Evolutionary conservation across 257 asterid species (phyloP).

Genomic region (Lantana camara): DNA sequence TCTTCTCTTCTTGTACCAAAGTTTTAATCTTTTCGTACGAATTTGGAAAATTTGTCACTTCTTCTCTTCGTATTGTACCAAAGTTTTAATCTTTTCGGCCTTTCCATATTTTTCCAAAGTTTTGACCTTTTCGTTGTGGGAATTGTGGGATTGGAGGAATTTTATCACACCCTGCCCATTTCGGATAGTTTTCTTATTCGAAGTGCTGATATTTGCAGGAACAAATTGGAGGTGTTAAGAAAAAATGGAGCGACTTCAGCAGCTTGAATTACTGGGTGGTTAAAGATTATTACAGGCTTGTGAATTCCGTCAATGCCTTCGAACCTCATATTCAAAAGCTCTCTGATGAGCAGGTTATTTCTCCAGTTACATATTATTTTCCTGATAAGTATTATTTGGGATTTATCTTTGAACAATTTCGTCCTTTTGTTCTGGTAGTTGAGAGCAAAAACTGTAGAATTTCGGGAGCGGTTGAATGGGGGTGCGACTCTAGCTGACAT

Average conservation of each 20-base stretch:
- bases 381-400: constrained; percentile 2
- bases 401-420: neutral
- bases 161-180: neutral
- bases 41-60: no score
- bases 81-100: no score
- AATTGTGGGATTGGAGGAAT: neutral
- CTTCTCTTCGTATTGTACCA: no score
- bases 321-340: constrained; percentile 65
- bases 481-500: constrained; percentile 84
- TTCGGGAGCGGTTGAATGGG: constrained; percentile 62
- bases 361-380: neutral
- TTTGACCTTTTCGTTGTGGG: neutral
- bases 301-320: constrained; percentile 64
- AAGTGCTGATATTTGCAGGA: constrained; percentile 44
- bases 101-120: no score
- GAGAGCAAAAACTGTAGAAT: constrained; percentile 73
- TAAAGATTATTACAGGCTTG: constrained; percentile 78
- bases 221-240: constrained; percentile 55
- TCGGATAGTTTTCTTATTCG: constrained; percentile 1
- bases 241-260: constrained; percentile 60
- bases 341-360: constrained; percentile 68
- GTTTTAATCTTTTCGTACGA: no score
- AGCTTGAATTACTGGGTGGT: constrained; percentile 95
- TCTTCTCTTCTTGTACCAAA: no score
- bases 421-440: constrained; percentile 43